Base-by-base conservation (phyloP, 2,329 filamentous ascomycete species). In the Neonectria magnoliae region DNA sequence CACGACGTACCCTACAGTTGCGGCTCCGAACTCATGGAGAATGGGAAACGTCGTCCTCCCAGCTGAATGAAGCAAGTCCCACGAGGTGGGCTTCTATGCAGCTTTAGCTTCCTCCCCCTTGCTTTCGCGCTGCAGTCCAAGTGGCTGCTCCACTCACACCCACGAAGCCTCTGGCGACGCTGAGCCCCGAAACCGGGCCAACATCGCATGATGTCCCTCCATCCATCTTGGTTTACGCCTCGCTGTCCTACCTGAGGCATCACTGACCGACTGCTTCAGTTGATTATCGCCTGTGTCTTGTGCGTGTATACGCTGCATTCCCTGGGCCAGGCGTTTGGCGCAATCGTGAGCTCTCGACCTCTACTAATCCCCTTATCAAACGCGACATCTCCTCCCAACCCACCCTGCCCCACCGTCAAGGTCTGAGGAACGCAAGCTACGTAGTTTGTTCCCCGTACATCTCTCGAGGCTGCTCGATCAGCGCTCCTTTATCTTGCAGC, bases 11-110 rank as follows among this genome's bases (percentile, higher is more conserved):
- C 69, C 67, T 73, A 70, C 65, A 71, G 47, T 44, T 20, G 50
- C 48, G 41, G 42, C 33, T 50, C 18, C 11, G 29, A 50, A 50
- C 20, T 27, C 13, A 13, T 18, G 14, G 29, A 47, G 54, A 57
- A 42, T 53, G 57, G 57, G 1, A 60, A 25, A 25, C 25, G 25
- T 25, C 59, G 31, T 36, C 25, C 44, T 48, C 54, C 50, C 53
- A 69, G 62, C 62, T 62, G 61, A 67, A 25, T 6, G 5, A 25
- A 25, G 25, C 25, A 6, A 63, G 63, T 38, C 56, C 71, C 71
- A 73, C 67, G 68, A 70, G 71, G 69, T 71, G 68, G 63, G 60
- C 62, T 68, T 73, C 71, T 64, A 62, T 68, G 71, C 69, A 70
- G 61, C 69, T 66, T 62, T 73, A 73, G 69, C 62, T 62, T 41